phyloP scores from a whole-genome alignment of 2,329 filamentous ascomycete genomes.

The Knufia fluminis region DNA sequence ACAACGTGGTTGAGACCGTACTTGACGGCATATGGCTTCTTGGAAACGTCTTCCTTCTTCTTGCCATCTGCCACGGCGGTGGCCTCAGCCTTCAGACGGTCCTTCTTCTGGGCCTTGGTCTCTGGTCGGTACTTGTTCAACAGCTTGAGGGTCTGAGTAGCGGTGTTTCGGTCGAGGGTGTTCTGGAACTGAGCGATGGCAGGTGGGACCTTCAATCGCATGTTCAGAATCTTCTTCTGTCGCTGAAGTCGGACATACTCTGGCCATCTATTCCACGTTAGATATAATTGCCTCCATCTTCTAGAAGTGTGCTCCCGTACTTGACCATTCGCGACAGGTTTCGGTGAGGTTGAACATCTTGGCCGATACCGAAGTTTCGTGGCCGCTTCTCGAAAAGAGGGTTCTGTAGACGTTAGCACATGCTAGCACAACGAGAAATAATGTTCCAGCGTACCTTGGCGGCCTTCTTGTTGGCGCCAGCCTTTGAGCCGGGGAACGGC shows the following conservation, averaged over 20 bases:
- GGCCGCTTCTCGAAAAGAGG: conserved; percentile 97
- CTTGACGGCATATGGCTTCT: conserved; percentile 99
- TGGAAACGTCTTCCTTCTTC: conserved; percentile 99
- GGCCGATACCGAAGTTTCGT: conserved; percentile 96
- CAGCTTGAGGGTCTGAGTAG: conserved; percentile 95
- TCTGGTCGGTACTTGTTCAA: conserved; percentile 99
- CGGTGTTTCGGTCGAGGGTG: conserved; percentile 92
- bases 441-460: conserved; percentile 69
- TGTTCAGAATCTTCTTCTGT: conserved; percentile 89
- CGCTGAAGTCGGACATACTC: conserved; percentile 98
- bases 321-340: conserved; percentile 98
- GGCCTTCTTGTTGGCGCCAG: conserved; percentile 77
- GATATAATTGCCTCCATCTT: background rate
- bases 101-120: conserved; percentile 99
- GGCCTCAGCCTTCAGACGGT: conserved; percentile 95
- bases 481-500: conserved; percentile 92
- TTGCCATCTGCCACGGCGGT: conserved; percentile 96
- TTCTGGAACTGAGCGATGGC: conserved; percentile 96
- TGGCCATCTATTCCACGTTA: conserved; percentile 54
- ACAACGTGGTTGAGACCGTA: conserved; percentile 99
- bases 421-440: background rate
- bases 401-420: conserved; percentile 54
- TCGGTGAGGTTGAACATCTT: conserved; percentile 94
- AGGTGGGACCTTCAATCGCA: conserved; percentile 97
- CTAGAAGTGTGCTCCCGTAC: conserved; percentile 24